A percentile compares a stretch with the other conserved stretches of the same genome.
These are phyloP conservation scores for Fraxinus sp. DNA, from an alignment of 305 asterid species.

Conservation along the genomic window DNA sequence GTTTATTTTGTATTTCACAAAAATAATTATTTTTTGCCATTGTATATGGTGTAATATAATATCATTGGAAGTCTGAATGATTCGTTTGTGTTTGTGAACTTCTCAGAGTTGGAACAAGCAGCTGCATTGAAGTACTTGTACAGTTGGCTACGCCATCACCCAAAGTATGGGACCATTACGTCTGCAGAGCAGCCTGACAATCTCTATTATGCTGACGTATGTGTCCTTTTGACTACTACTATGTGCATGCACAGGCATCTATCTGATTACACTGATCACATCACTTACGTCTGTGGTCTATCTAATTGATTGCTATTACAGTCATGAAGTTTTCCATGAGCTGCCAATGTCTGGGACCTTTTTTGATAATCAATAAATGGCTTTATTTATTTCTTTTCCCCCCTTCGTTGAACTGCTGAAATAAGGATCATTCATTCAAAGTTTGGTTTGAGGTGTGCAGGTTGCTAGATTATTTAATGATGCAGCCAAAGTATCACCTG, in stretches of 20 bases:
- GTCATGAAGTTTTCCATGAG: background rate
- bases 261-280: background rate
- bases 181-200: constrained; percentile 73
- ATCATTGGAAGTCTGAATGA: constrained; percentile 2
- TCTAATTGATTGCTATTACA: constrained; percentile 12
- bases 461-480: constrained; percentile 78
- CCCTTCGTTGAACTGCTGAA: background rate
- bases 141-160: constrained; percentile 93
- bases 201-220: constrained; percentile 86
- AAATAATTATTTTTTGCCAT: background rate
- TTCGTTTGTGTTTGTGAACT: constrained; percentile 23
- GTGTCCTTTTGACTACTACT: constrained; percentile 30
- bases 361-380: constrained; percentile 12
- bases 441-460: constrained; percentile 41
- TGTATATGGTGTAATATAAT: background rate
- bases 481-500: constrained; percentile 93
- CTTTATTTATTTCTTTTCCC: background rate
- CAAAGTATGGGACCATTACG: constrained; percentile 73
- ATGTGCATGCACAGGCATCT: background rate
- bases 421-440: constrained; percentile 8
- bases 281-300: background rate
- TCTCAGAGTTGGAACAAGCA: constrained; percentile 93
- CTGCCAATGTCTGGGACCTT: constrained; percentile 2
- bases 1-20: background rate
- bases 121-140: constrained; percentile 88